Percentiles rank a stretch among this genome's conserved stretches.
These are phyloP conservation scores for Exophiala alcalophila DNA, from an alignment of 2,329 filamentous ascomycete species.

Conservation along the genomic window DNA sequence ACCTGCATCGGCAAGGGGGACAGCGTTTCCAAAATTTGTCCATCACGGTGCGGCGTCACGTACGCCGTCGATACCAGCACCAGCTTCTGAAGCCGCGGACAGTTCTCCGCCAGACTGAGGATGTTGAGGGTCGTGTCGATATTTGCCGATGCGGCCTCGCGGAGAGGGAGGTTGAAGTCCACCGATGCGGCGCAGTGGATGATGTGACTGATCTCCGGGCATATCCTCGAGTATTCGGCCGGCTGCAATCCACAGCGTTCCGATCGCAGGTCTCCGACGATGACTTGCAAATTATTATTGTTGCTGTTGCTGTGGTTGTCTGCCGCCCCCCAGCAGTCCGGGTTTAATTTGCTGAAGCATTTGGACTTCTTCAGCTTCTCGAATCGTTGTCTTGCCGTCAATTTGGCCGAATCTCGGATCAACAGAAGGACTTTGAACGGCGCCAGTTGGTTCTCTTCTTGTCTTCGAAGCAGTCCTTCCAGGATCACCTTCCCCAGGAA, in stretches of 20 bases:
- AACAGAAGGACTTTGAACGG: constrained; percentile 4
- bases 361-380: constrained; percentile 1
- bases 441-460: not conserved
- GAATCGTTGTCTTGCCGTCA: constrained; percentile 3
- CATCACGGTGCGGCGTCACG: constrained; percentile 3
- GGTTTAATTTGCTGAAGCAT: constrained; percentile 6
- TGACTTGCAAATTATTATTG: constrained; percentile 3
- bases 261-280: constrained; percentile 6
- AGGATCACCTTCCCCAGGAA: constrained; percentile 81
- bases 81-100: constrained; percentile 3
- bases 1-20: constrained; percentile 2
- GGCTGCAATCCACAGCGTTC: constrained; percentile 1
- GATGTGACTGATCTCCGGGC: constrained; percentile 8
- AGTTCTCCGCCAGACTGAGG: constrained; percentile 1
- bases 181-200: constrained; percentile 14
- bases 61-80: constrained; percentile 8
- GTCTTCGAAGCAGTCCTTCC: constrained; percentile 65
- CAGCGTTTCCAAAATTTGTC: not conserved
- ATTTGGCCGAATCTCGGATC: not conserved
- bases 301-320: too few species aligned
- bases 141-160: constrained; percentile 9
- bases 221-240: not conserved
- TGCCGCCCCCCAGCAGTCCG: not conserved
- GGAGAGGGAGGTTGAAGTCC: constrained; percentile 8
- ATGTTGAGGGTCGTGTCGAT: constrained; percentile 6